These are phyloP conservation scores for Helminthosporium solani DNA, from an alignment of 2,329 filamentous ascomycete species.

Conservation along the genomic window DNA sequence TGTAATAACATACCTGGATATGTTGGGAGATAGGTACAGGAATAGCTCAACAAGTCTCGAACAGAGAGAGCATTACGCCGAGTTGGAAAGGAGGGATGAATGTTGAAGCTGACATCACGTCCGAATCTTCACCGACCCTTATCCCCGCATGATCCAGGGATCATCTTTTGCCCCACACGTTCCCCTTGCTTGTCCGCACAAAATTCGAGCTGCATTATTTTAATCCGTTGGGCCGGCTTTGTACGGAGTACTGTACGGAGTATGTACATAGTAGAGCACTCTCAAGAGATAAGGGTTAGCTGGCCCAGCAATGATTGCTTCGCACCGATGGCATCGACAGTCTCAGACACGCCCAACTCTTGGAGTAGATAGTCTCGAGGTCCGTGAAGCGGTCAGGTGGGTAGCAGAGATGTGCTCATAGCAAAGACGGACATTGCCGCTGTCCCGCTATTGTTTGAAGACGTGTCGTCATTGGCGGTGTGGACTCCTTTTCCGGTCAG, in stretches of 20 bases:
- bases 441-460: slow-evolving; percentile 3
- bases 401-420: neutral
- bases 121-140: slow-evolving; percentile 12
- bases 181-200: slow-evolving; percentile 7
- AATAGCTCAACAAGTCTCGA: neutral
- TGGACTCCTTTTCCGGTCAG: neutral
- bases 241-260: neutral
- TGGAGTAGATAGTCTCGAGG: too few relatives aligned
- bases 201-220: neutral
- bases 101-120: slow-evolving; percentile 1
- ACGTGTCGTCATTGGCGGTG: slow-evolving; percentile 2
- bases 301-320: neutral
- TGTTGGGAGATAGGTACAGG: neutral
- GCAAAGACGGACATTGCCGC: slow-evolving; percentile 5
- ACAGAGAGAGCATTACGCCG: neutral
- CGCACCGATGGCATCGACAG: neutral
- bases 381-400: slow-evolving; percentile 7
- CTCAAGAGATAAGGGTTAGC: neutral
- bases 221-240: neutral
- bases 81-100: neutral
- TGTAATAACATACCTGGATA: too few relatives aligned
- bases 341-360: neutral
- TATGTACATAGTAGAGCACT: neutral
- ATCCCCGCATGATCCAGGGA: slow-evolving; percentile 7
- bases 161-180: slow-evolving; percentile 21